phyloP scores from a whole-genome alignment of 2,329 filamentous ascomycete genomes.

The Cercospora sp. region DNA sequence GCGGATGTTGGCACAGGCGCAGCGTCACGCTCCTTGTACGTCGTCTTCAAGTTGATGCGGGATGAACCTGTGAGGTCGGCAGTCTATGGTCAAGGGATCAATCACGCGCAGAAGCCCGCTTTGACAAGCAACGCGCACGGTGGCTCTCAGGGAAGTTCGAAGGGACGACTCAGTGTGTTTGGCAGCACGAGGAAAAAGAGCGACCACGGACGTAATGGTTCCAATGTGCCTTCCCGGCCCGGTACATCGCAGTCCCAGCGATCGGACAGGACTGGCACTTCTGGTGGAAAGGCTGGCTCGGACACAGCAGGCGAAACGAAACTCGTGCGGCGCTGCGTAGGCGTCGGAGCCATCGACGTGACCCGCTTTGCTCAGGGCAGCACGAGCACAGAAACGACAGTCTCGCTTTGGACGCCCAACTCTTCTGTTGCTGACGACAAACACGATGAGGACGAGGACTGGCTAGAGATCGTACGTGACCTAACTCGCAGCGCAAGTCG shows the following conservation, averaged over 20 bases:
- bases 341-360: slow-evolving; percentile 74
- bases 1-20: slow-evolving; percentile 67
- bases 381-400: slow-evolving; percentile 31
- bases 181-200: slow-evolving; percentile 59
- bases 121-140: slow-evolving; percentile 21
- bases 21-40: slow-evolving; percentile 70
- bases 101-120: slow-evolving; percentile 22
- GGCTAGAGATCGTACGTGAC: slow-evolving; percentile 70
- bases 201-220: slow-evolving; percentile 23
- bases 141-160: slow-evolving; percentile 31
- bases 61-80: slow-evolving; percentile 47
- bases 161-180: slow-evolving; percentile 58
- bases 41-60: slow-evolving; percentile 77
- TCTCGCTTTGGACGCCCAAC: slow-evolving; percentile 74
- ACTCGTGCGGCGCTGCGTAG: slow-evolving; percentile 66
- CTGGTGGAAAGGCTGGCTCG: slow-evolving; percentile 20
- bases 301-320: slow-evolving; percentile 44
- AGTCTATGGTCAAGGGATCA: slow-evolving; percentile 28
- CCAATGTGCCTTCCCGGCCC: slow-evolving; percentile 25
- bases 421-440: slow-evolving; percentile 54
- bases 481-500: slow-evolving; percentile 73
- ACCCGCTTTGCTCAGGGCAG: slow-evolving; percentile 48
- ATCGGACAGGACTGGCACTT: slow-evolving; percentile 25
- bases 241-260: slow-evolving; percentile 32
- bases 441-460: slow-evolving; percentile 62